A percentile compares a stretch with the other conserved stretches of the same genome.
Conservation (phyloP, 805 yeast species). For the Clavispora vitiphila region DNA sequence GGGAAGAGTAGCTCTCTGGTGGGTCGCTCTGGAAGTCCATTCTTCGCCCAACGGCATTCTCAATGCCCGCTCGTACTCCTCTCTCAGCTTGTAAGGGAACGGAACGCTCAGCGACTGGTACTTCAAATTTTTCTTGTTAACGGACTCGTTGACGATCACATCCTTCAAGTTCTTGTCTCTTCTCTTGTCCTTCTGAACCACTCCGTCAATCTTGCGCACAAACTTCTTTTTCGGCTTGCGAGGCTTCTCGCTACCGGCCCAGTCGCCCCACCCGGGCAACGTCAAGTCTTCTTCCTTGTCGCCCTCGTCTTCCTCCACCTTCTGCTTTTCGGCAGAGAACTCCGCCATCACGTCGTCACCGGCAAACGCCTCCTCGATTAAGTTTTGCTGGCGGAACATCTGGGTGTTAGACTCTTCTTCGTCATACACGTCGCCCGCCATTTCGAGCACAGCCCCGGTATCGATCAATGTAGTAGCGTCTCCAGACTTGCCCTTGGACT, state of each 20-base stretch:
- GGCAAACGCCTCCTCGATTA: constrained; percentile 90
- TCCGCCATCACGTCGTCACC: constrained; percentile 91
- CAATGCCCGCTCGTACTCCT: constrained; percentile 90
- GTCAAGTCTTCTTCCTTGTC: constrained; percentile 83
- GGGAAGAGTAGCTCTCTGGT: constrained; percentile 86
- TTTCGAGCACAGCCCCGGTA: constrained; percentile 49
- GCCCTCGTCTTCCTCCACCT: constrained; percentile 67
- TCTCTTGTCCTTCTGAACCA: constrained; percentile 65
- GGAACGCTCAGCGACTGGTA: constrained; percentile 90
- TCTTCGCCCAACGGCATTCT: constrained; percentile 97
- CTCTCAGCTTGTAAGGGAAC: constrained; percentile 87
- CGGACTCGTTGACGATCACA: constrained; percentile 86
- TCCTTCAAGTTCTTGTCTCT: constrained; percentile 69
- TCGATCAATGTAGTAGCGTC: constrained; percentile 37
- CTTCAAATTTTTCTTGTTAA: constrained; percentile 77
- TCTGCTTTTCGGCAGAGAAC: constrained; percentile 71
- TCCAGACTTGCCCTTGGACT: constrained; percentile 30
- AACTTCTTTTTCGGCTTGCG: constrained; percentile 51
- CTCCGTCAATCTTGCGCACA: constrained; percentile 71
- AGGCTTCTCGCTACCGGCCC: constrained; percentile 66
- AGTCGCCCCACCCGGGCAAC: constrained; percentile 88
- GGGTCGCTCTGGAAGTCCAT: constrained; percentile 87
- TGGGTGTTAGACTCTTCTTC: constrained; percentile 36
- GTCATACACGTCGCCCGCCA: constrained; percentile 37
- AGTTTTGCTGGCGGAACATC: constrained; percentile 72